Percentiles rank a stretch among this genome's conserved stretches.
phyloP scores from a whole-genome alignment of 2,329 filamentous ascomycete genomes.

The Triangularia verruculosa region DNA sequence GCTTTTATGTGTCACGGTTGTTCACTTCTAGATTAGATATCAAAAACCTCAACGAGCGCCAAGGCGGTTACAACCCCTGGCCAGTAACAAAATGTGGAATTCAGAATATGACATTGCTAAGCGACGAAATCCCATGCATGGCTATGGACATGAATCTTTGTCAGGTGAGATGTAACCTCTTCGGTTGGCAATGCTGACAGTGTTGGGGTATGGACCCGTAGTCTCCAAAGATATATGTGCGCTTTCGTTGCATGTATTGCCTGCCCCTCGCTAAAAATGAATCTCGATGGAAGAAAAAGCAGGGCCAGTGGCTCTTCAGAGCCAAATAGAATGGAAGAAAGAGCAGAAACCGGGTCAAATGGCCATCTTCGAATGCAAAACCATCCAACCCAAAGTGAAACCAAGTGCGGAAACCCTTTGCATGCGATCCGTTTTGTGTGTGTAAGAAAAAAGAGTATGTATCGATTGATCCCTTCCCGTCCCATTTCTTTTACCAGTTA shows the following conservation, averaged over 20 bases:
- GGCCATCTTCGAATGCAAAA: conserved; percentile 6
- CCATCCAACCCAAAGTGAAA: not conserved
- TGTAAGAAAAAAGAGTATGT: not conserved
- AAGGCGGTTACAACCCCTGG: too few species aligned
- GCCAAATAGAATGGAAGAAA: not conserved
- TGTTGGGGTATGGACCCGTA: not conserved
- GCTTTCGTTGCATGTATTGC: not conserved
- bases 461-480: not conserved
- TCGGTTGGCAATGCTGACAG: not conserved
- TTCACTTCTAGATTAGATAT: too few species aligned
- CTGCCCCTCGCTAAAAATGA: not conserved
- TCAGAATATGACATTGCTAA: too few species aligned
- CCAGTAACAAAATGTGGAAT: too few species aligned
- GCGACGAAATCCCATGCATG: too few species aligned
- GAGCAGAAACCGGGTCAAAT: not conserved
- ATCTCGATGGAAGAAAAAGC: not conserved
- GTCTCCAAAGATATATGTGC: not conserved
- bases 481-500: not conserved
- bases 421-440: conserved; percentile 8
- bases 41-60: too few species aligned
- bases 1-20: too few species aligned
- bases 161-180: too few species aligned
- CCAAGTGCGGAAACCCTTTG: not conserved
- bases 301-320: not conserved
- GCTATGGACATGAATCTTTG: too few species aligned